Evolutionary conservation across 148 eudicot genomes (phyloP).

Genomic region (Linanthus parryae): DNA sequence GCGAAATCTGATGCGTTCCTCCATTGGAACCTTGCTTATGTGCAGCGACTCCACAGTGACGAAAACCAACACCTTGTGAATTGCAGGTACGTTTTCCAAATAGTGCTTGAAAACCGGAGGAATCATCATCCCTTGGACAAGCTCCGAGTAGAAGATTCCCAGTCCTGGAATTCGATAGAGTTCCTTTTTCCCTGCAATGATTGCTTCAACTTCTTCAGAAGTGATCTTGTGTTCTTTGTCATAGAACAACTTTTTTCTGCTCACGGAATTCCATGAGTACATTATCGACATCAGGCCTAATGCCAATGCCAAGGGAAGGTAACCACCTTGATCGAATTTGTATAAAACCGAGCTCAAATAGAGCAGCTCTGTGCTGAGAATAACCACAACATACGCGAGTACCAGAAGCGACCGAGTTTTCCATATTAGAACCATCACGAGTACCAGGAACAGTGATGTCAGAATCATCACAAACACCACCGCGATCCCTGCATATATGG

Average conservation of each 20-base stretch:
- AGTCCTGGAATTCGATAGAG: conserved; percentile 46
- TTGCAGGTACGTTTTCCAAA: conserved; percentile 47
- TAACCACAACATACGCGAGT: conserved; percentile 24
- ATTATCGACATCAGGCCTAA: conserved; percentile 34
- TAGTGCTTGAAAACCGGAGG: conserved; percentile 86
- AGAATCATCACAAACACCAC: conserved; percentile 63
- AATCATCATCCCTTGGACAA: conserved; percentile 72
- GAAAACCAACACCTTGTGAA: conserved; percentile 58
- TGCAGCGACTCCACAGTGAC: conserved; percentile 60
- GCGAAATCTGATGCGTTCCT: conserved; percentile 47
- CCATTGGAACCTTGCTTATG: conserved; percentile 43
- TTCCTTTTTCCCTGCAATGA: conserved; percentile 14
- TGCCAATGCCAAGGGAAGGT: conserved; percentile 55
- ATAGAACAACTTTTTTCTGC: conserved; percentile 54
- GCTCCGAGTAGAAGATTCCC: conserved; percentile 69
- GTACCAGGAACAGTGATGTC: conserved; percentile 43
- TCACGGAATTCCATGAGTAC: conserved; percentile 59
- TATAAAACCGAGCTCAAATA: conserved; percentile 61
- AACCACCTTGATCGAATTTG: conserved; percentile 67
- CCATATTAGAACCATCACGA: conserved; percentile 66
- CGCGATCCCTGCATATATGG: conserved; percentile 48
- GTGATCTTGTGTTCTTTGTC: conserved; percentile 61
- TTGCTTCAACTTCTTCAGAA: conserved; percentile 37
- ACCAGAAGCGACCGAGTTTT: conserved; percentile 40
- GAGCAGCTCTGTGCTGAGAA: conserved; percentile 34